A percentile compares a stretch with the other conserved stretches of the same genome.
These are phyloP conservation scores for Sungouiella thailandica DNA, from an alignment of 805 yeast species.

Conservation along the genomic window DNA sequence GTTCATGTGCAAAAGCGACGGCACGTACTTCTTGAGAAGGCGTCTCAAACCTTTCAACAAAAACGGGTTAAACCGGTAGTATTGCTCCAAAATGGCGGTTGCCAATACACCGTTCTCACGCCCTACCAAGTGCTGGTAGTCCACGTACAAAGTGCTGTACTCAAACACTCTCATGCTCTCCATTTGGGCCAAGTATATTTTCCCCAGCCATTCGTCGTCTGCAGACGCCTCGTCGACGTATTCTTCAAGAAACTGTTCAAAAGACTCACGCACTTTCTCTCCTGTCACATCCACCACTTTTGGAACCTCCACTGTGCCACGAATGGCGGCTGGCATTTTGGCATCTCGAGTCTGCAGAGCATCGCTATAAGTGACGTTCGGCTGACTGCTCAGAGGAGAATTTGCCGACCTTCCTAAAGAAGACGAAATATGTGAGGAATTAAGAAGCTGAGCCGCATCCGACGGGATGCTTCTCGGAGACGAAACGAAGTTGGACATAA, in stretches of 20 bases:
- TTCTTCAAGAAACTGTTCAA: slow-evolving; percentile 76
- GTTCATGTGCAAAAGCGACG: slow-evolving; percentile 47
- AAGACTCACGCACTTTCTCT: slow-evolving; percentile 87
- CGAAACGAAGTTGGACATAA: slow-evolving; percentile 40
- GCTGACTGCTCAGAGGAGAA: slow-evolving; percentile 25
- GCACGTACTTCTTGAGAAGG: slow-evolving; percentile 70
- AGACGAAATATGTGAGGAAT: slow-evolving; percentile 40
- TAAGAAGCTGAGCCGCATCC: slow-evolving; percentile 37
- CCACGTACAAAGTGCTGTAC: slow-evolving; percentile 73
- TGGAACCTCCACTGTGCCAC: slow-evolving; percentile 45
- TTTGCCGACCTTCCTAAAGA: slow-evolving; percentile 35
- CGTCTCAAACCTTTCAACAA: slow-evolving; percentile 68
- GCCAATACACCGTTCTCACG: slow-evolving; percentile 86
- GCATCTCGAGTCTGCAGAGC: slow-evolving; percentile 47
- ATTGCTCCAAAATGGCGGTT: slow-evolving; percentile 83
- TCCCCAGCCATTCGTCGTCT: slow-evolving; percentile 43
- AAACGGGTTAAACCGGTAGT: slow-evolving; percentile 87
- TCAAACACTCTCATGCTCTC: slow-evolving; percentile 76
- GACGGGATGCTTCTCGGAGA: slow-evolving; percentile 42
- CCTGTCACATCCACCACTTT: slow-evolving; percentile 89
- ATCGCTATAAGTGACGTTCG: slow-evolving; percentile 15
- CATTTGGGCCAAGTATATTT: slow-evolving; percentile 71
- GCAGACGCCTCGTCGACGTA: slow-evolving; percentile 42
- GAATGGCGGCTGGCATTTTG: slow-evolving; percentile 25
- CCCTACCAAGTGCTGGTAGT: slow-evolving; percentile 70